Conservation (phyloP, 768 basidiomycete genomes). For the Calocybe indica region DNA sequence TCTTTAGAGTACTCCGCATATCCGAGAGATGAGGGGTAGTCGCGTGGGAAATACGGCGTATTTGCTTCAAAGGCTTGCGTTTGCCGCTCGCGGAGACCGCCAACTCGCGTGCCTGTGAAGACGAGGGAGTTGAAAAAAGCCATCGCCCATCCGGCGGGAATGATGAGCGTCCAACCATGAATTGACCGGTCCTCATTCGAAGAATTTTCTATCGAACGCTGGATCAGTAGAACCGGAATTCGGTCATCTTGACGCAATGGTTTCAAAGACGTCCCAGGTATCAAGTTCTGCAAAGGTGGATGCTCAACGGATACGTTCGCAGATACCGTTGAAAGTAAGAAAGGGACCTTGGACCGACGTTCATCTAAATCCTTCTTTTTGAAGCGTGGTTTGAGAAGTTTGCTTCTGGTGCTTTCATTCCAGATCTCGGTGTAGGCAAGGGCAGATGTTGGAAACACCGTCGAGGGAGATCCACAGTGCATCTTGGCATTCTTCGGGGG, state of each 20-base stretch:
- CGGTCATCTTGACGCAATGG: constrained; percentile 74
- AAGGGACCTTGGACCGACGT: constrained; percentile 68
- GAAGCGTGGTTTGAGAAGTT: constrained; percentile 56
- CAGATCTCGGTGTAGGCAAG: constrained; percentile 71
- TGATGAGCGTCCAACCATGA: constrained; percentile 83
- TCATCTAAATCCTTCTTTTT: constrained; percentile 84
- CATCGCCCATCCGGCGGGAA: constrained; percentile 90
- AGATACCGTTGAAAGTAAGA: constrained; percentile 4
- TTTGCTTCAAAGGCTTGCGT: constrained; percentile 84
- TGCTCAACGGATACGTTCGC: not conserved
- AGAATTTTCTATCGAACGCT: constrained; percentile 55
- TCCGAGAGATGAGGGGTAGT: constrained; percentile 58
- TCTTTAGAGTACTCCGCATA: constrained; percentile 44
- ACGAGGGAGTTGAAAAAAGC: constrained; percentile 80
- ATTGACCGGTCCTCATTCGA: constrained; percentile 35
- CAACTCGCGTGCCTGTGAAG: constrained; percentile 79
- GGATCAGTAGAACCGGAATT: constrained; percentile 78
- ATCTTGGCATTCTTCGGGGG: constrained; percentile 73
- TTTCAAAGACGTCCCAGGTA: constrained; percentile 72
- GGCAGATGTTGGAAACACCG: constrained; percentile 46
- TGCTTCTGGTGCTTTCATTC: constrained; percentile 50
- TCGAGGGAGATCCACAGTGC: constrained; percentile 18
- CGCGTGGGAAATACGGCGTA: constrained; percentile 69
- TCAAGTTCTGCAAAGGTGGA: constrained; percentile 42
- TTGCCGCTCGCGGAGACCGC: constrained; percentile 77